Percentiles rank a stretch among this genome's conserved stretches.
Conservation (phyloP, 2,329 filamentous ascomycete genomes). For the Clonostachys byssicola region DNA sequence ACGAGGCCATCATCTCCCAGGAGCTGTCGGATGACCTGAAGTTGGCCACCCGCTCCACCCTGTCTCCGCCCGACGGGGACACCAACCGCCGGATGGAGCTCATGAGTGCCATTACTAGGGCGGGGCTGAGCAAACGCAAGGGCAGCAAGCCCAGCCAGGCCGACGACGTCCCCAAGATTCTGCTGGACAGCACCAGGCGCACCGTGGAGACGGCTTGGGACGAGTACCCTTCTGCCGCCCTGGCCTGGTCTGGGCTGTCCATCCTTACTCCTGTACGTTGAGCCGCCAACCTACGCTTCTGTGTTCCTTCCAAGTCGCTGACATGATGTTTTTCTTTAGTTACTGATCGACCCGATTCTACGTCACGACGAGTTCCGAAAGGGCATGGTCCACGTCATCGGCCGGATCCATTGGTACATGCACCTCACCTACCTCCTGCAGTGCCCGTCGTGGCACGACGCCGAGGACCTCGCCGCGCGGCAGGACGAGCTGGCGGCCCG, state of each 20-base stretch:
- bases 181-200: conserved; percentile 17
- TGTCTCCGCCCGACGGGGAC: conserved; percentile 10
- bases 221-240: conserved; percentile 17
- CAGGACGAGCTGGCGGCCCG: conserved; percentile 12
- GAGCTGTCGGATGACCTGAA: conserved; percentile 24
- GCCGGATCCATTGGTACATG: conserved; percentile 27
- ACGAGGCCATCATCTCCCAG: conserved; percentile 27
- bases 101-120: conserved; percentile 19
- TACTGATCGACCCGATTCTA: conserved; percentile 27
- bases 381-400: conserved; percentile 22
- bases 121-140: conserved; percentile 19
- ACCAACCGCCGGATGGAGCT: conserved; percentile 18
- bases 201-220: conserved; percentile 16
- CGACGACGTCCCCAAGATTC: conserved; percentile 17
- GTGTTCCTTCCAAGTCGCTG: background rate
- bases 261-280: conserved; percentile 27
- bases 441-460: conserved; percentile 6
- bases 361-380: conserved; percentile 18
- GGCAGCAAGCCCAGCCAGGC: conserved; percentile 16
- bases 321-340: conserved; percentile 9
- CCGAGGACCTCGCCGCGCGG: conserved; percentile 9
- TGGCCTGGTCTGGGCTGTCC: conserved; percentile 29
- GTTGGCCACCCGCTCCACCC: conserved; percentile 14
- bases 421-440: conserved; percentile 17
- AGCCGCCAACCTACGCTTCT: background rate